A percentile compares a stretch with the other conserved stretches of the same genome.
Conservation (phyloP, 2,329 filamentous ascomycete species). For the Botrytis deweyae region DNA sequence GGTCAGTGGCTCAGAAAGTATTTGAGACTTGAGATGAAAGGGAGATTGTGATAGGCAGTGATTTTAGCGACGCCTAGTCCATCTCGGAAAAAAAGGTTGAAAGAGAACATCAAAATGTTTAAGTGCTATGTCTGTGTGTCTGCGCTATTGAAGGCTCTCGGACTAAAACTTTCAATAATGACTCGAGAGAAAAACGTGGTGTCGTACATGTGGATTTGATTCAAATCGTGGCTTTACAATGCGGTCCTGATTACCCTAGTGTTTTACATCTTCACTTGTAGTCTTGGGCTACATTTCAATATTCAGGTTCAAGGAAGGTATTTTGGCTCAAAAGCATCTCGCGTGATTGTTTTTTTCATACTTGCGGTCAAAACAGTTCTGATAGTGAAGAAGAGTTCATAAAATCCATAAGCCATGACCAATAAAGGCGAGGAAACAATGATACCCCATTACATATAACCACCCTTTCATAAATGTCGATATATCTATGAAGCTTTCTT, state of each 20-base stretch:
- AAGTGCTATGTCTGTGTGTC: slow-evolving; percentile 7
- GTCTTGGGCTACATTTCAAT: not conserved
- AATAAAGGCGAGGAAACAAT: slow-evolving; percentile 2
- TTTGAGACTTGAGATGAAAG: not conserved
- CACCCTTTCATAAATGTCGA: not conserved
- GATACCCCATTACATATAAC: slow-evolving; percentile 21
- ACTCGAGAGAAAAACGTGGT: not conserved
- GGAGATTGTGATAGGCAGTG: not conserved
- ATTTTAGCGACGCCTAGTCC: not conserved
- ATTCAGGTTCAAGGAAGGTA: not conserved
- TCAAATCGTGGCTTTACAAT: not conserved
- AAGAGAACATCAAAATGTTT: not conserved
- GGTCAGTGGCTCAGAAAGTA: not conserved
- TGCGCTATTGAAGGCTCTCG: slow-evolving; percentile 5
- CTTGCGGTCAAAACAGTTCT: not conserved
- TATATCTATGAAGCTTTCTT: slow-evolving; percentile 58
- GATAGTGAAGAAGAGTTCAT: slow-evolving; percentile 6
- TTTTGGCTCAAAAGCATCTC: not conserved
- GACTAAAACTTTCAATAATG: slow-evolving; percentile 1
- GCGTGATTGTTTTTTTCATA: slow-evolving; percentile 11
- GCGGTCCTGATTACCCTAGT: not conserved
- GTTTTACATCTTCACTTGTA: not conserved
- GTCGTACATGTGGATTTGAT: not conserved
- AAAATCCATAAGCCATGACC: not conserved
- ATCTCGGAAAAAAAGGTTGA: not conserved